Evolutionary conservation across 2,329 filamentous ascomycete species (phyloP).

Genomic region (Colletotrichum noveboracense): DNA sequence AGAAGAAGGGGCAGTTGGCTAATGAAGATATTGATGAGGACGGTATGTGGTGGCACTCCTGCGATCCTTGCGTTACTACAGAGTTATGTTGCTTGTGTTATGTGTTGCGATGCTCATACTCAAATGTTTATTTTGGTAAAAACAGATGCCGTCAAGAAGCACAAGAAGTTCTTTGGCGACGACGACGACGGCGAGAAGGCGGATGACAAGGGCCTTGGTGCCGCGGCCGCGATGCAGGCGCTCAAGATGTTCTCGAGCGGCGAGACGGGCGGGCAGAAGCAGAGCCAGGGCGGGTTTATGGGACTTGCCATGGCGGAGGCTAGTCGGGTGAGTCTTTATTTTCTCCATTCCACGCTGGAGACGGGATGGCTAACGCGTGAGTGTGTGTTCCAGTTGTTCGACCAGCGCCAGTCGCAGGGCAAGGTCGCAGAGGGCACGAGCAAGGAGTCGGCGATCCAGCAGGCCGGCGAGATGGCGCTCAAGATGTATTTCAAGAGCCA

Average conservation of each 20-base stretch:
- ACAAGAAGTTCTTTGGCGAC: constrained; percentile 75
- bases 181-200: constrained; percentile 51
- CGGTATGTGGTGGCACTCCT: constrained; percentile 35
- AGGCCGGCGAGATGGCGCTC: constrained; percentile 84
- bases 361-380: background rate
- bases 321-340: constrained; percentile 63
- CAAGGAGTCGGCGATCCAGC: constrained; percentile 81
- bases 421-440: constrained; percentile 63
- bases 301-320: constrained; percentile 89
- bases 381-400: constrained; percentile 56
- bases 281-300: constrained; percentile 79
- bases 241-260: constrained; percentile 78
- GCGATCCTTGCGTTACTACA: too few relatives aligned
- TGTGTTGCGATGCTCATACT: background rate
- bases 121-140: background rate
- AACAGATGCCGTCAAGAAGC: constrained; percentile 71
- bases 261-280: constrained; percentile 45
- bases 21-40: constrained; percentile 55
- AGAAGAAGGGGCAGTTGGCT: constrained; percentile 55
- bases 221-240: constrained; percentile 81
- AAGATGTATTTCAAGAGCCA: constrained; percentile 91
- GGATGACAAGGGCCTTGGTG: constrained; percentile 63
- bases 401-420: constrained; percentile 60
- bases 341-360: background rate
- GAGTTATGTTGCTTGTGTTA: background rate